Conservation (phyloP, 2,329 filamentous ascomycete genomes). For the Calonectria montana region DNA sequence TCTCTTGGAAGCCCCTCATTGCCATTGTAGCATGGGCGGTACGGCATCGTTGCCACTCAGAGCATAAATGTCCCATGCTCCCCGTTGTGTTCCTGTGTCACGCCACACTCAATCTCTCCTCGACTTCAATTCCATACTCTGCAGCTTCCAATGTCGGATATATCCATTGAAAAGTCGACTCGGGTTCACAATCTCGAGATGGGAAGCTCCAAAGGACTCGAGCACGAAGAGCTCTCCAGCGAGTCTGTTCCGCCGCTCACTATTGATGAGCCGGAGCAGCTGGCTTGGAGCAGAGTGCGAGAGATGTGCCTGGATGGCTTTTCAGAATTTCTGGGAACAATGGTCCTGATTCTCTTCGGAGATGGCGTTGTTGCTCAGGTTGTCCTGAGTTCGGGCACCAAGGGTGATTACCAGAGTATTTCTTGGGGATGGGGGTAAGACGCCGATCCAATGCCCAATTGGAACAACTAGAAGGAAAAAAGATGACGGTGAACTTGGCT, state of each 20-base stretch:
- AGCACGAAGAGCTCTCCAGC: constrained; percentile 36
- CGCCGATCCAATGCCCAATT: background rate
- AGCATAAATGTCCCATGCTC: constrained; percentile 23
- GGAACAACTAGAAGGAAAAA: background rate
- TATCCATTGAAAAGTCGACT: constrained; percentile 47
- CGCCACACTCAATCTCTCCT: constrained; percentile 21
- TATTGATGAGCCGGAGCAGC: constrained; percentile 35
- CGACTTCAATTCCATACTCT: constrained; percentile 44
- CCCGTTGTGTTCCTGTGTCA: constrained; percentile 27
- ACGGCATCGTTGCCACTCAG: constrained; percentile 9
- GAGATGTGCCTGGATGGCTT: constrained; percentile 67
- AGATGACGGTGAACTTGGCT: background rate
- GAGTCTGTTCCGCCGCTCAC: constrained; percentile 28
- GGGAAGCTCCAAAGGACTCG: constrained; percentile 36
- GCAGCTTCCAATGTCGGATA: constrained; percentile 49
- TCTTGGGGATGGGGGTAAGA: constrained; percentile 63
- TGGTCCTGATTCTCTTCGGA: constrained; percentile 76
- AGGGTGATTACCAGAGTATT: constrained; percentile 62
- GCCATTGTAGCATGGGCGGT: background rate
- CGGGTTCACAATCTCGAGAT: constrained; percentile 47
- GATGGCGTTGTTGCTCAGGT: constrained; percentile 80
- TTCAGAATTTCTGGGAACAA: constrained; percentile 75
- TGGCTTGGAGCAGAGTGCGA: constrained; percentile 65
- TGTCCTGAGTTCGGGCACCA: constrained; percentile 62
- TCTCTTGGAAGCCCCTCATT: constrained; percentile 1